These are phyloP conservation scores for Petunia secreta DNA, from an alignment of 257 asterid genomes.

Conservation along the genomic window DNA sequence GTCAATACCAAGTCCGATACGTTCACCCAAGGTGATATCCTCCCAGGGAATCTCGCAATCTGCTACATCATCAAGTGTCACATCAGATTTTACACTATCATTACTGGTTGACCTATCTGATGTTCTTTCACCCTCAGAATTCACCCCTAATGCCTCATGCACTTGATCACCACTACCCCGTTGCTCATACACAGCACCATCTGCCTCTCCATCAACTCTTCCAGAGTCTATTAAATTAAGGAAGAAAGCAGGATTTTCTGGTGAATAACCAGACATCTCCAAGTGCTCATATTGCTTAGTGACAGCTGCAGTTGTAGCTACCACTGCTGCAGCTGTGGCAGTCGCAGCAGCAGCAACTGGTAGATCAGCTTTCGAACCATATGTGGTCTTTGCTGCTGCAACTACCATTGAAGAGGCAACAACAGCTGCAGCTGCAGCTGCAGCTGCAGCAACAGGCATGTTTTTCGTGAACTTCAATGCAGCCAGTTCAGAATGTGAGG, in stretches of 20 bases:
- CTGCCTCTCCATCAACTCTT: slow-evolving; percentile 61
- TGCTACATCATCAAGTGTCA: slow-evolving; percentile 84
- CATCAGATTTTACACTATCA: slow-evolving; percentile 79
- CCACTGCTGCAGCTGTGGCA: slow-evolving; percentile 94
- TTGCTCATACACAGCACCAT: slow-evolving; percentile 43
- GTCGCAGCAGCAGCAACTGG: slow-evolving; percentile 93
- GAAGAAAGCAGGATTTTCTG: slow-evolving; percentile 47
- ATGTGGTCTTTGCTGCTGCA: slow-evolving; percentile 63
- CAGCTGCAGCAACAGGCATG: slow-evolving; percentile 89
- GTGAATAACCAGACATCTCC: slow-evolving; percentile 54
- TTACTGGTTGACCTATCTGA: slow-evolving; percentile 80
- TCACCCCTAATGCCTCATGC: slow-evolving; percentile 34
- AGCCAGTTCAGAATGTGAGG: slow-evolving; percentile 48
- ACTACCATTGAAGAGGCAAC: slow-evolving; percentile 97
- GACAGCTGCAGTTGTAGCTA: slow-evolving; percentile 78
- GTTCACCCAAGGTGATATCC: slow-evolving; percentile 96
- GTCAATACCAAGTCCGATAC: slow-evolving; percentile 94
- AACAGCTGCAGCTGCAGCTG: slow-evolving; percentile 89
- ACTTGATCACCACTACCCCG: slow-evolving; percentile 56
- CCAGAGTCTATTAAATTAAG: slow-evolving; percentile 37
- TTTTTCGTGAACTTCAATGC: slow-evolving; percentile 48
- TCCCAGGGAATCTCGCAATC: slow-evolving; percentile 96
- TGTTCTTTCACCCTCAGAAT: slow-evolving; percentile 75
- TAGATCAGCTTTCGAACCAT: slow-evolving; percentile 60
- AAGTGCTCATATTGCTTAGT: slow-evolving; percentile 73